phyloP scores from a whole-genome alignment of 352 stramenopile genomes.

The Elongisporangium anandrum region DNA sequence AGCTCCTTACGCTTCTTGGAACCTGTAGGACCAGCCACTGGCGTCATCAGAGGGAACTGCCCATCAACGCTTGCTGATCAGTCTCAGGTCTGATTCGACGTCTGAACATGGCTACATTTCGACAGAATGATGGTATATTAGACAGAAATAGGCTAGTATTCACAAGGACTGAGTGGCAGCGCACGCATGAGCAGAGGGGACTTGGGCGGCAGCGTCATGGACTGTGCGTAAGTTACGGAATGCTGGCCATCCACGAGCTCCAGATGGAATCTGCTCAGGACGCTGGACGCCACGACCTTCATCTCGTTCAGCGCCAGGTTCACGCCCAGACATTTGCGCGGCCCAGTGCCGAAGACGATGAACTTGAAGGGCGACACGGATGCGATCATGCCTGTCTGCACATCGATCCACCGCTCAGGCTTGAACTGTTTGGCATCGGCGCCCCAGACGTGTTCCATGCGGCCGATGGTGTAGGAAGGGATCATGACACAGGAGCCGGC shows the following conservation, averaged over 20 bases:
- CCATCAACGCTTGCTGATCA: neutral
- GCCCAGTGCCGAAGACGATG: slow-evolving; percentile 19
- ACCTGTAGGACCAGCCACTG: neutral
- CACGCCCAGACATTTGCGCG: slow-evolving; percentile 21
- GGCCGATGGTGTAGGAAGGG: slow-evolving; percentile 21
- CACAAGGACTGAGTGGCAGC: neutral
- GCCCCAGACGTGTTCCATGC: slow-evolving; percentile 17
- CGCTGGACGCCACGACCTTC: slow-evolving; percentile 24
- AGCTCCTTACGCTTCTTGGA: neutral
- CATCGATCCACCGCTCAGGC: slow-evolving; percentile 20
- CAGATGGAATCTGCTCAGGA: slow-evolving; percentile 47
- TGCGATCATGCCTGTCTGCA: neutral
- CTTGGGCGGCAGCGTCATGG: slow-evolving; percentile 42
- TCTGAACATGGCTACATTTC: neutral
- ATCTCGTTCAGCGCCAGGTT: slow-evolving; percentile 31
- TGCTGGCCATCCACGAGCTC: slow-evolving; percentile 31
- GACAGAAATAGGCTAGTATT: neutral
- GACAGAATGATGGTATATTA: slow-evolving; percentile 4
- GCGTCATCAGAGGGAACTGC: neutral
- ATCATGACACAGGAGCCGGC: slow-evolving; percentile 16
- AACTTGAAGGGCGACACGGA: slow-evolving; percentile 15
- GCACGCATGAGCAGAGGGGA: slow-evolving; percentile 20
- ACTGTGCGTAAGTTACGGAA: slow-evolving; percentile 32
- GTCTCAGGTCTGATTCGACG: neutral
- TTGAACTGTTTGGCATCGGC: slow-evolving; percentile 13